Percentiles rank a stretch among this genome's conserved stretches.
Conservation (phyloP, 768 basidiomycete species). For the Leccinum broughii region DNA sequence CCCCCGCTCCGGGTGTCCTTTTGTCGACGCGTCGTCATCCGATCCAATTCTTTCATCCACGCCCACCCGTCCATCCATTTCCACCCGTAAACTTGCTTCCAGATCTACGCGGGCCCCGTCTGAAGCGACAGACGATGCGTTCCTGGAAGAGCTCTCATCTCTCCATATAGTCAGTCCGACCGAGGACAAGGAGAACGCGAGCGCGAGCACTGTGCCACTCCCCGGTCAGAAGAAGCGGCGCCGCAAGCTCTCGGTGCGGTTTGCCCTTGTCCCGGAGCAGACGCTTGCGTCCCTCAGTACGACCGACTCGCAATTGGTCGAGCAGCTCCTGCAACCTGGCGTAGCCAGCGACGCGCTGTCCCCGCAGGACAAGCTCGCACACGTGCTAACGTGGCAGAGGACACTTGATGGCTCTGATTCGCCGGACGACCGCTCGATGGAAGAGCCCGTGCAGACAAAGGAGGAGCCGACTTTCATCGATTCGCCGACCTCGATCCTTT, state of each 20-base stretch:
- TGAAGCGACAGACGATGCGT: conserved; percentile 23
- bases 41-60: conserved; percentile 18
- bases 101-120: neutral
- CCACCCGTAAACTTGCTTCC: conserved; percentile 6
- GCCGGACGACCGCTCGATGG: conserved; percentile 33
- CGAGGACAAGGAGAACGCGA: conserved; percentile 11
- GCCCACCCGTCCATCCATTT: neutral
- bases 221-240: conserved; percentile 3
- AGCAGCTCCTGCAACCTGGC: conserved; percentile 45
- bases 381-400: conserved; percentile 29
- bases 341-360: conserved; percentile 30
- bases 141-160: conserved; percentile 47
- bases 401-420: conserved; percentile 34
- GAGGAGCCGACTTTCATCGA: neutral
- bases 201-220: conserved; percentile 4
- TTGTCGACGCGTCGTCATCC: conserved; percentile 31
- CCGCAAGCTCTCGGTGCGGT: conserved; percentile 33
- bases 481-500: conserved; percentile 11
- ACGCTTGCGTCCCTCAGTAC: conserved; percentile 54
- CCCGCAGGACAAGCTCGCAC: conserved; percentile 31
- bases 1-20: conserved; percentile 63
- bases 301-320: conserved; percentile 48
- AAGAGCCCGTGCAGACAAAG: conserved; percentile 28
- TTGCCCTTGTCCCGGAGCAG: conserved; percentile 35
- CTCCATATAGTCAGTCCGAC: conserved; percentile 40